phyloP scores from a whole-genome alignment of 23 red algal genomes.

The Gracilariopsis chorda region DNA sequence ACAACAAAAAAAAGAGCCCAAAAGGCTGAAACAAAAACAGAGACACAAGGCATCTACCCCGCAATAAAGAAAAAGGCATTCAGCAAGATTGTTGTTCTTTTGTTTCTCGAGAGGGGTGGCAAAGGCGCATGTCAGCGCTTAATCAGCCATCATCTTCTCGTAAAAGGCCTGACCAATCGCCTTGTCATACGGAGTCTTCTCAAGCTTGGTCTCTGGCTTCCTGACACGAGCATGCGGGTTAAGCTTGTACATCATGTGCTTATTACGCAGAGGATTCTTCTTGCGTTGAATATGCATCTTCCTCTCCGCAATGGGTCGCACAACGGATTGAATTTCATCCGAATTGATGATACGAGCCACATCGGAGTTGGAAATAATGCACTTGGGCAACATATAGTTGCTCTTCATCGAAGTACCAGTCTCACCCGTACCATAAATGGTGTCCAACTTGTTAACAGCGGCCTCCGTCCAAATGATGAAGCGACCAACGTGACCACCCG shows the following conservation, averaged over 20 bases:
- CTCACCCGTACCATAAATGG: conserved; percentile 81
- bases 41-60: too few relatives aligned
- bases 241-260: conserved; percentile 88
- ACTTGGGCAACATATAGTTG: conserved; percentile 75
- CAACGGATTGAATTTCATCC: conserved; percentile 92
- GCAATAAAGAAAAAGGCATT: too few relatives aligned
- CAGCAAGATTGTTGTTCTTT: too few relatives aligned
- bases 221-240: conserved; percentile 75
- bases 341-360: conserved; percentile 96
- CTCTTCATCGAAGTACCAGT: conserved; percentile 60
- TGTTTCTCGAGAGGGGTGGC: too few relatives aligned
- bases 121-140: background rate
- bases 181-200: conserved; percentile 25
- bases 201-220: conserved; percentile 47
- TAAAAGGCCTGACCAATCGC: conserved; percentile 40
- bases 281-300: conserved; percentile 64
- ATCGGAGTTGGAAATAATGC: conserved; percentile 85
- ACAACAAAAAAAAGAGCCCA: background rate
- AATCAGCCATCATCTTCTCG: conserved; percentile 61
- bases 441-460: conserved; percentile 84
- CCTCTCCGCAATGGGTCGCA: conserved; percentile 59
- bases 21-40: background rate
- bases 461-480: conserved; percentile 96
- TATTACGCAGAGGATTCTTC: conserved; percentile 96
- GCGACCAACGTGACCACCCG: conserved; percentile 93